Evolutionary conservation across 2,329 filamentous ascomycete species (phyloP), one percentile per base, ranked within the genome.

Genomic region (Pyricularia grisea): DNA sequence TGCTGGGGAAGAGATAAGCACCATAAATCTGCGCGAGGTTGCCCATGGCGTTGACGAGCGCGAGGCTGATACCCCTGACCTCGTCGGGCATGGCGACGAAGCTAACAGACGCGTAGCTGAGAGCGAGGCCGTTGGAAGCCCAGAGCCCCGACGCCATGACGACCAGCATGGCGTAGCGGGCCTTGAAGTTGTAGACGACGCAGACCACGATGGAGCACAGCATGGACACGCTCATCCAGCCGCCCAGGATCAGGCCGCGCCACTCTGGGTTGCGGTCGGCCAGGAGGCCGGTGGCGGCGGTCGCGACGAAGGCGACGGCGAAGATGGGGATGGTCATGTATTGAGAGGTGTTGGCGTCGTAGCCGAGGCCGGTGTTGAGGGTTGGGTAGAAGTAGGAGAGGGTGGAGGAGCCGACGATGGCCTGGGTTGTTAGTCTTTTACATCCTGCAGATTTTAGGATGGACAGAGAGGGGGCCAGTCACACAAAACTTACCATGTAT

Each of bases 21-120:
- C 85, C 84, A 70, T 87, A 87, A 23, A 87, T 86, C 70, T 85
- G 82, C 0, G 84, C 82, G 12, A 86, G 73, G 71, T 86, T 87
- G 3, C 83, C 84, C 73, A 86, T 77, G 0, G 83, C 82, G 71
- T 86, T 86, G 58, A 86, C 81, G 11, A 86, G 74, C 1, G 84
- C 84, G 27, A 87, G 74, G 3, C 79, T 79, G n/a, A 87, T 80
- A 17, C 80, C 84, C n/a, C 84, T 75, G 3, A 81, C 80, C 71
- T 86, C 83, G 0, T 79, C 79, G 25, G 78, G 77, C 79, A 86
- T 82, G 23, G 77, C 74, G 1, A 79, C 80, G 72, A 87, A 86
- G 0, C 82, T 83, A 0, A 82, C 82, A 3, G 83, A 83, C 0
- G 82, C 83, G 69, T 83, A 87, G 0, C 83, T 80, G 23, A 88